Percentiles rank a stretch among this genome's conserved stretches.
Evolutionary conservation across 345 rosid genomes (phyloP).

Genomic region (Clarkia xantiana): DNA sequence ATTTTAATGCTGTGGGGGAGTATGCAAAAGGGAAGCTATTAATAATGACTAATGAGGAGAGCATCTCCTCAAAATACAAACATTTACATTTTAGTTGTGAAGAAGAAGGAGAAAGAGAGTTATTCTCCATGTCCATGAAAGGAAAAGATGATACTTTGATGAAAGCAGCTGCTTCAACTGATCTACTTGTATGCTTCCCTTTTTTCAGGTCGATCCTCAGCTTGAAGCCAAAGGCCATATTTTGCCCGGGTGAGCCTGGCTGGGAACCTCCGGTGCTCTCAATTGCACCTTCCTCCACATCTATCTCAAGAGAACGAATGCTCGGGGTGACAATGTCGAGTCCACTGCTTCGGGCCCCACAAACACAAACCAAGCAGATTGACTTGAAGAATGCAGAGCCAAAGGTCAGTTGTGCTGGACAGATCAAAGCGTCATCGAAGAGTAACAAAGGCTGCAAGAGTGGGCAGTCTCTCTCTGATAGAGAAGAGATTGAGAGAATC

Average conservation of each 20-base stretch:
- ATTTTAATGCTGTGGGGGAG: too few relatives aligned
- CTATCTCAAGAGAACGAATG: conserved; percentile 27
- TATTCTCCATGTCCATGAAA: conserved; percentile 28
- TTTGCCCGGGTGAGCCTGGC: conserved; percentile 50
- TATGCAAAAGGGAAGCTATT: too few relatives aligned
- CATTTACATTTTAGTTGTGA: too few relatives aligned
- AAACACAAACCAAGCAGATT: conserved; percentile 37
- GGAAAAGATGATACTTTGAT: conserved; percentile 37
- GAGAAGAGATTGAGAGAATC: conserved; percentile 14
- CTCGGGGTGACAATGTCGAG: conserved; percentile 17
- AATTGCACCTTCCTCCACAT: conserved; percentile 11
- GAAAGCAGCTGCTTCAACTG: conserved; percentile 48
- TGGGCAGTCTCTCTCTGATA: conserved; percentile 32
- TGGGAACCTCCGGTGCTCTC: conserved; percentile 25
- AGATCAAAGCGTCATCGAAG: conserved; percentile 63
- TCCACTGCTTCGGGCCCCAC: conserved; percentile 46
- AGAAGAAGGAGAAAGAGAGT: too few relatives aligned
- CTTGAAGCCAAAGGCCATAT: conserved; percentile 54
- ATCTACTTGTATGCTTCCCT: conserved; percentile 77
- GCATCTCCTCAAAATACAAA: too few relatives aligned
- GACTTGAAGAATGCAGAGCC: conserved; percentile 50
- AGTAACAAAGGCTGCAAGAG: conserved; percentile 44
- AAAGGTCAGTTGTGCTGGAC: conserved; percentile 81
- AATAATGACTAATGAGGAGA: too few relatives aligned
- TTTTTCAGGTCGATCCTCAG: conserved; percentile 53